phyloP scores from a whole-genome alignment of 2,329 filamentous ascomycete species.

The Phialophora expanda region DNA sequence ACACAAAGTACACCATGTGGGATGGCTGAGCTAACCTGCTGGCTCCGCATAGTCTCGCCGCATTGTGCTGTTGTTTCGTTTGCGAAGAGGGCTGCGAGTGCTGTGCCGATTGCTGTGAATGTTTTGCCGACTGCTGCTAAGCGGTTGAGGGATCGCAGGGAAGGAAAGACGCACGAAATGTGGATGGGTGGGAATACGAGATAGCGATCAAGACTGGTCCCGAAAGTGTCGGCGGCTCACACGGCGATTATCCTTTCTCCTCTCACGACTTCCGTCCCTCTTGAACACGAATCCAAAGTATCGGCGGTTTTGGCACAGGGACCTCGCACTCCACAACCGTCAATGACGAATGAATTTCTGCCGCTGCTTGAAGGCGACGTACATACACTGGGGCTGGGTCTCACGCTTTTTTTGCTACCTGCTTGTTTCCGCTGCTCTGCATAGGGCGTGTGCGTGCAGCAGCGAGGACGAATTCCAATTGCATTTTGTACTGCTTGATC shows the following conservation, averaged over 20 bases:
- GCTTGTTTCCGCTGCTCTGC: background rate
- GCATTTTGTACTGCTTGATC: background rate
- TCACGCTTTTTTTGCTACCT: background rate
- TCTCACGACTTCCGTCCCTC: background rate
- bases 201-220: background rate
- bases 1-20: background rate
- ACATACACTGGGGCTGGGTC: background rate
- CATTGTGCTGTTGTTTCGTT: constrained; percentile 67
- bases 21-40: constrained; percentile 1
- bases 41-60: constrained; percentile 53
- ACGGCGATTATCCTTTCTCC: background rate
- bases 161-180: background rate
- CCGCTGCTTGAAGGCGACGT: background rate
- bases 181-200: background rate
- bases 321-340: background rate
- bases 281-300: background rate
- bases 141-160: background rate
- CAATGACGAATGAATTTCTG: background rate
- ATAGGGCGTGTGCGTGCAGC: background rate
- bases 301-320: background rate
- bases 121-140: constrained; percentile 41
- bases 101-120: constrained; percentile 66
- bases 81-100: constrained; percentile 69
- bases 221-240: background rate
- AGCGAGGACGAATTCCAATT: background rate